Evolutionary conservation across 2,329 filamentous ascomycete genomes (phyloP).

Genomic region (Hysterium pulicare): DNA sequence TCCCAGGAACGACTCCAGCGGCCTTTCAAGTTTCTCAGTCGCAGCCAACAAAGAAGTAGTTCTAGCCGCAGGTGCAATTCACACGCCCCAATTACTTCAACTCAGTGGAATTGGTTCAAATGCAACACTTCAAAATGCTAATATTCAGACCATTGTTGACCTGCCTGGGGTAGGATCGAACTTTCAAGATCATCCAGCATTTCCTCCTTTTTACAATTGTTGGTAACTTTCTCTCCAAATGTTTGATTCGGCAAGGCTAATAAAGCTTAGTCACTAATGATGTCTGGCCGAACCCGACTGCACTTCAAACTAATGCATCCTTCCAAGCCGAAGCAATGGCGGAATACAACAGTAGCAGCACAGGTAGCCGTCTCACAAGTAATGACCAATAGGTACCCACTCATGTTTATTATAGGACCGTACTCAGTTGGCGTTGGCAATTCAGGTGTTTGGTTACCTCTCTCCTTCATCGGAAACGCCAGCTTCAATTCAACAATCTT

Average conservation of each 20-base stretch:
- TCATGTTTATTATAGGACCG: background rate
- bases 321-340: background rate
- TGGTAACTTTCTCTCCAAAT: background rate
- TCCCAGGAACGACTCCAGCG: conserved; percentile 4
- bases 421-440: background rate
- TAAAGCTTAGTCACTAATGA: background rate
- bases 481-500: background rate
- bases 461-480: background rate
- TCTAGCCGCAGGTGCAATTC: conserved; percentile 8
- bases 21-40: conserved; percentile 3
- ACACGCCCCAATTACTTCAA: conserved; percentile 10
- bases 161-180: conserved; percentile 10
- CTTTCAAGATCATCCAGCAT: conserved; percentile 9
- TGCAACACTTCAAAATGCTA: conserved; percentile 1
- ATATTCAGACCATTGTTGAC: conserved; percentile 3
- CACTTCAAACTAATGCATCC: background rate
- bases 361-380: background rate
- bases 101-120: conserved; percentile 9
- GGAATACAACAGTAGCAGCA: background rate
- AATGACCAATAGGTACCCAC: background rate
- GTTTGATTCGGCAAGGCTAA: background rate
- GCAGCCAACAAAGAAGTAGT: conserved; percentile 9
- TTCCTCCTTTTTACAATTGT: background rate
- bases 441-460: background rate
- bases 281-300: background rate